A percentile compares a stretch with the other conserved stretches of the same genome.
Evolutionary conservation across 139 green algal genomes (phyloP).

Genomic region (Volvox reticuliferus): DNA sequence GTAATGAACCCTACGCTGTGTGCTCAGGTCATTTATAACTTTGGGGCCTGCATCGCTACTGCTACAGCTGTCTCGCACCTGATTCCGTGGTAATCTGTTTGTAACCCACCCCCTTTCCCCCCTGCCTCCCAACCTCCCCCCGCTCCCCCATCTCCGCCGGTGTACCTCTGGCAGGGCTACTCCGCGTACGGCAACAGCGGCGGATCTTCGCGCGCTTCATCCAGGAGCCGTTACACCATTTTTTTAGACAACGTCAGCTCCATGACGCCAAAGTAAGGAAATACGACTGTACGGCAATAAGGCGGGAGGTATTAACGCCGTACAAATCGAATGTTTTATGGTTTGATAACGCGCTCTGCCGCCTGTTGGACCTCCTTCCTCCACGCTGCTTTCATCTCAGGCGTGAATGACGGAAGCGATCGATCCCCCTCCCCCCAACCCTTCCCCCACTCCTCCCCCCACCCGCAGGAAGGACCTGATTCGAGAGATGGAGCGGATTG

Average conservation of each 20-base stretch:
- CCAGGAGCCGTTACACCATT: constrained; percentile 34
- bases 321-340: background rate
- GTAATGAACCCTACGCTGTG: too few species aligned
- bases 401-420: too few species aligned
- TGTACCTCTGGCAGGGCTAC: background rate
- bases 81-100: too few species aligned
- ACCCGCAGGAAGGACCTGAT: background rate
- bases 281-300: background rate
- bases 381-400: too few species aligned
- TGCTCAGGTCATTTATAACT: too few species aligned
- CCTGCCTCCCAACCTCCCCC: too few species aligned
- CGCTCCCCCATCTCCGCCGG: too few species aligned
- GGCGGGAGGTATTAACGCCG: background rate
- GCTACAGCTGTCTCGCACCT: too few species aligned
- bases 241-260: constrained; percentile 20
- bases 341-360: too few species aligned
- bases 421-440: too few species aligned
- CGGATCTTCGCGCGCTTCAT: background rate
- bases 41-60: too few species aligned
- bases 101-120: too few species aligned
- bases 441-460: background rate
- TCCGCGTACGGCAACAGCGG: constrained; percentile 14
- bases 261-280: constrained; percentile 22
- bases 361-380: background rate
- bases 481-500: constrained; percentile 35